A percentile compares a stretch with the other conserved stretches of the same genome.
Evolutionary conservation across 495 filamentous ascomycete genomes (phyloP).

Genomic region (Tuber microsphaerosporum): DNA sequence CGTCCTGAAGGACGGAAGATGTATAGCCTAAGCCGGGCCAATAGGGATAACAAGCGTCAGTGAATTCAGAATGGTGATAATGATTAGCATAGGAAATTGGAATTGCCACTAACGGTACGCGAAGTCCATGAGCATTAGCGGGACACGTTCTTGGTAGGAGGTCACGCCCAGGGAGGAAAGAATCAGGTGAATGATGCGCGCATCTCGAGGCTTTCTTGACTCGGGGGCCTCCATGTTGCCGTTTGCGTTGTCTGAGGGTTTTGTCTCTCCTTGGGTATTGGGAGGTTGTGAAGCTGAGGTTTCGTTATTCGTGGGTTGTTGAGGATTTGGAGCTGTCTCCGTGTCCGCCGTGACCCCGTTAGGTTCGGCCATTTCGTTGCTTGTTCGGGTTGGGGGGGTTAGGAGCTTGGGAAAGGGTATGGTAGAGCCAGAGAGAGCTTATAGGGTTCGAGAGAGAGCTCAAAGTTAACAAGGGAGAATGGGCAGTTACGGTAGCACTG

Average conservation of each 20-base stretch:
- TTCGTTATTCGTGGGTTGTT: constrained; percentile 29
- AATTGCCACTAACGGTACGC: constrained; percentile 69
- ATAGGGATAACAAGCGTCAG: neutral
- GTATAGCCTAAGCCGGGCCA: constrained; percentile 45
- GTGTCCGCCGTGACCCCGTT: constrained; percentile 39
- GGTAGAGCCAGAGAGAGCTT: neutral
- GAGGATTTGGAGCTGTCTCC: constrained; percentile 13
- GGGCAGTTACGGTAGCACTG: neutral
- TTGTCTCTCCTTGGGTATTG: constrained; percentile 9
- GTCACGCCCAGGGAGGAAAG: constrained; percentile 80
- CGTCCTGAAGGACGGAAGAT: constrained; percentile 58
- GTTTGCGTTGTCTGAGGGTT: constrained; percentile 40
- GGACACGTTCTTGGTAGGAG: constrained; percentile 87
- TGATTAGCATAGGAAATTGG: constrained; percentile 38
- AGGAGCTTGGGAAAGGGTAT: neutral
- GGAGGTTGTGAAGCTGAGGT: constrained; percentile 23
- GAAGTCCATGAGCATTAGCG: constrained; percentile 90
- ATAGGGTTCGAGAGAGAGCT: neutral
- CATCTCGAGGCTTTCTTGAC: constrained; percentile 76
- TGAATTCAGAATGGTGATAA: neutral
- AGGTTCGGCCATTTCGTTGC: constrained; percentile 42
- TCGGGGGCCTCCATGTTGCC: constrained; percentile 52
- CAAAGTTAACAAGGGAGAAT: neutral
- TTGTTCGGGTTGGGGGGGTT: neutral
- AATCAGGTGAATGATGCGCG: constrained; percentile 82